These are phyloP conservation scores for Pseudogymnoascus sp. DNA, from an alignment of 2,329 filamentous ascomycete species.

Conservation along the genomic window DNA sequence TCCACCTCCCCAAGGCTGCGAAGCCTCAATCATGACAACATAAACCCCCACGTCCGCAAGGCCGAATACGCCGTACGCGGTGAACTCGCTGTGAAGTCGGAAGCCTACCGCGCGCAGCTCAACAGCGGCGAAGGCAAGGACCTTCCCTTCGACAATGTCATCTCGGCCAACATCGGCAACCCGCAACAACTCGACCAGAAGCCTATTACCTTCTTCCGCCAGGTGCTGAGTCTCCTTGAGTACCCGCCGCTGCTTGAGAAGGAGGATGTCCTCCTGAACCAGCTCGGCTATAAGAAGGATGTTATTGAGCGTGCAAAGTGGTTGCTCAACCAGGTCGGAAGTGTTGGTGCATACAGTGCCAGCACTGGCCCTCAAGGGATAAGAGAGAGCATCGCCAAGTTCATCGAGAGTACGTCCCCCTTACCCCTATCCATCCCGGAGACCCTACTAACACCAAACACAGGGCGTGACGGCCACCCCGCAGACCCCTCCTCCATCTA, in stretches of 20 bases:
- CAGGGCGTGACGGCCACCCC: slow-evolving; percentile 79
- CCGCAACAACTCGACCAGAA: slow-evolving; percentile 98
- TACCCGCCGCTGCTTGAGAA: slow-evolving; percentile 79
- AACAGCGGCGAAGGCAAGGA: slow-evolving; percentile 42
- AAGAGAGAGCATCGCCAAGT: slow-evolving; percentile 80
- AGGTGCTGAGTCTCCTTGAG: slow-evolving; percentile 88
- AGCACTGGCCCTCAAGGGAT: slow-evolving; percentile 83
- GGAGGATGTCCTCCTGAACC: slow-evolving; percentile 64
- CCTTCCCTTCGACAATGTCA: slow-evolving; percentile 82
- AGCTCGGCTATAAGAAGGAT: slow-evolving; percentile 81
- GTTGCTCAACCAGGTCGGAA: slow-evolving; percentile 75
- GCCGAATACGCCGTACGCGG: slow-evolving; percentile 96
- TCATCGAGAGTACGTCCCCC: slow-evolving; percentile 66
- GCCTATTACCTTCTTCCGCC: slow-evolving; percentile 97
- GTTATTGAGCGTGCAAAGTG: slow-evolving; percentile 75
- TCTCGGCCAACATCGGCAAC: slow-evolving; percentile 98
- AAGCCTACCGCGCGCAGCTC: slow-evolving; percentile 75
- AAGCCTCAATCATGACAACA: slow-evolving; percentile 69
- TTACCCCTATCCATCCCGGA: not conserved
- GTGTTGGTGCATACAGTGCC: slow-evolving; percentile 92
- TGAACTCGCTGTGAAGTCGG: slow-evolving; percentile 87
- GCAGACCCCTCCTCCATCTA: slow-evolving; percentile 76
- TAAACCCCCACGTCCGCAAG: slow-evolving; percentile 79
- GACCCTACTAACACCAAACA: not conserved
- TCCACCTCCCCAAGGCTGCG: slow-evolving; percentile 32